Evolutionary conservation across 176 grass and related monocot species (phyloP), one percentile per base, ranked within the genome.

Genomic region (Oryza glumipatula): DNA sequence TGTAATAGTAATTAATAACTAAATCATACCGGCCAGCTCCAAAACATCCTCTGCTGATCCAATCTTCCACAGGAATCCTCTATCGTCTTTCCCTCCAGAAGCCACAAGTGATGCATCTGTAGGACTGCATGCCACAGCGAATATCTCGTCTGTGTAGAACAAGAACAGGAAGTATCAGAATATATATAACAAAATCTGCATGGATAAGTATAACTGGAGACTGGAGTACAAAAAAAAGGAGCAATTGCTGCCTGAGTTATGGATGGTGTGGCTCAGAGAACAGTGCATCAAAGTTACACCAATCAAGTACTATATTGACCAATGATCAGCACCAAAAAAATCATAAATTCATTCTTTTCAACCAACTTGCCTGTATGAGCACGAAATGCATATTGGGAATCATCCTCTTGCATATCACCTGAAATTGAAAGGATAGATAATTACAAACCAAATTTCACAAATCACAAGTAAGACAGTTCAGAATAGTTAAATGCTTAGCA

Each of bases 1-100:
- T n/a, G 11, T 11, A 82, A 12, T 47, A 46, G 9, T 46, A 47
- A 47, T 58, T 58, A 21, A 24, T 44, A 65, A 72, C 4, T 2
- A 38, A 77, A 77, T 1, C 22, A 24, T 90, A 87, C 88, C 88
- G 56, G 74, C 41, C 69, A 98, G 89, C 89, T 98, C 96, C 68
- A 94, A 14, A 45, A 47, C 67, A 56, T 65, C 48, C 67, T 92
- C 91, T 83, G 67, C 11, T 74, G 83, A 88, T 80, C 93, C 91
- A 89, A 95, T 98, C 73, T 86, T 95, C 96, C 93, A 98, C 66
- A 98, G 51, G 73, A 92, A 98, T 70, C 87, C 96, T 87, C 75
- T 98, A 78, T 98, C 96, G 79, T 98, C 93, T 88, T 89, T 94
- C 30, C 91, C 93, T 68, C 96, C 93, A 58, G 96, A 90, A 30